phyloP scores from a whole-genome alignment of 129 eudicot species.

The Oenanthe sinensis region DNA sequence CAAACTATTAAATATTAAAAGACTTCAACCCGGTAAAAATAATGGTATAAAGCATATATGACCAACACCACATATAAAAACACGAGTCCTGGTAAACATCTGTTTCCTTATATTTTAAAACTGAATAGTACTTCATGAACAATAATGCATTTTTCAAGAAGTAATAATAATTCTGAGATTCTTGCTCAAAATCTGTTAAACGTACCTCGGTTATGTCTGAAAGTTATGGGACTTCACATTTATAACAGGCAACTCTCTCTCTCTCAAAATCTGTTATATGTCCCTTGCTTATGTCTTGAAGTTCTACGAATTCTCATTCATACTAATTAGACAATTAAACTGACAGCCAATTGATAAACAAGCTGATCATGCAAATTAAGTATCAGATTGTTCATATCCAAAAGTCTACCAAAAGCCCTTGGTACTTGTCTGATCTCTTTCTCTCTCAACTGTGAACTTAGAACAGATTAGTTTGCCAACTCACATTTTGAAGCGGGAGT shows the following conservation, averaged over 20 bases:
- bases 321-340: background rate
- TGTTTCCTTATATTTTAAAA: too few species aligned
- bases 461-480: too few species aligned
- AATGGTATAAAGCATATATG: background rate
- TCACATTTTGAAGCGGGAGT: too few species aligned
- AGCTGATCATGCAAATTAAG: background rate
- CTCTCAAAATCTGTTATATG: too few species aligned
- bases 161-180: background rate
- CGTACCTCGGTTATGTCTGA: background rate
- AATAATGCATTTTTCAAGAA: too few species aligned
- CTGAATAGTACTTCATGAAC: background rate
- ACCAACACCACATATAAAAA: background rate
- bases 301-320: background rate
- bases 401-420: too few species aligned
- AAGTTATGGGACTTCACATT: background rate
- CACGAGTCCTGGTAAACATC: background rate
- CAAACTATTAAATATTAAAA: background rate
- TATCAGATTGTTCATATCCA: background rate
- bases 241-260: background rate
- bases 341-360: background rate
- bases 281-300: too few species aligned
- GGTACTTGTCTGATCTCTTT: too few species aligned
- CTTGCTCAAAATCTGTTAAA: background rate
- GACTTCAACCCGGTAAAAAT: background rate
- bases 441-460: too few species aligned